phyloP scores from a whole-genome alignment of 2,329 filamentous ascomycete species.

The Cadophora sp. region DNA sequence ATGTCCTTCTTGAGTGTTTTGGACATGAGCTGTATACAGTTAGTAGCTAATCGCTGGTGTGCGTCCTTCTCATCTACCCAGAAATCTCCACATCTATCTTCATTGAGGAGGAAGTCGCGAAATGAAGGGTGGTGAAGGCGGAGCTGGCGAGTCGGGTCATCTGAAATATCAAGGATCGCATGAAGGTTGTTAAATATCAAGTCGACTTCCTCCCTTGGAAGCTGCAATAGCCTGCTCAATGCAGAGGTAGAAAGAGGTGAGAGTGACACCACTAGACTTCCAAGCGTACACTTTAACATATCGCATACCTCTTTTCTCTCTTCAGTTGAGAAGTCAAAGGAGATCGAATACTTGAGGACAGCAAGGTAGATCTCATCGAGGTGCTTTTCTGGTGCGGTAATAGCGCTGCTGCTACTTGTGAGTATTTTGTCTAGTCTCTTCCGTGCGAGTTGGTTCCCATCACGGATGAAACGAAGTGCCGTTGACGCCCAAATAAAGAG shows the following conservation, averaged over 20 bases:
- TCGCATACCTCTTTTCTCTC: slow-evolving; percentile 26
- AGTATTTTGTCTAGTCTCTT: slow-evolving; percentile 28
- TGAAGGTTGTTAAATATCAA: slow-evolving; percentile 26
- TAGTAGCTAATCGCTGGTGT: slow-evolving; percentile 42
- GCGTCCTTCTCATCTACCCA: too few species aligned
- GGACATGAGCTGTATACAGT: slow-evolving; percentile 46
- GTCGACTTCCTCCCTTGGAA: slow-evolving; percentile 17
- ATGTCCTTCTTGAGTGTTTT: slow-evolving; percentile 36
- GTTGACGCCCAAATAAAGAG: too few species aligned
- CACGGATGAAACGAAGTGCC: slow-evolving; percentile 26
- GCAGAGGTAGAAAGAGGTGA: neutral
- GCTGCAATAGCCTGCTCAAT: slow-evolving; percentile 24
- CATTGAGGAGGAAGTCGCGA: slow-evolving; percentile 45
- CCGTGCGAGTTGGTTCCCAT: slow-evolving; percentile 13
- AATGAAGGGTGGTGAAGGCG: slow-evolving; percentile 44
- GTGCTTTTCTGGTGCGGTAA: slow-evolving; percentile 28
- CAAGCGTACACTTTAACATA: slow-evolving; percentile 27
- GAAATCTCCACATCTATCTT: neutral
- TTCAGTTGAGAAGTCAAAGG: slow-evolving; percentile 22
- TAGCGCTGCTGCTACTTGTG: slow-evolving; percentile 19
- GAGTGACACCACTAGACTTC: slow-evolving; percentile 24
- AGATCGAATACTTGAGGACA: slow-evolving; percentile 29
- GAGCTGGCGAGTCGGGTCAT: slow-evolving; percentile 29
- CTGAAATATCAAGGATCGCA: slow-evolving; percentile 17
- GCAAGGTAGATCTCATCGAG: slow-evolving; percentile 30